A percentile compares a stretch with the other conserved stretches of the same genome.
Evolutionary conservation across 208 protist genomes (phyloP).

Genomic region (Leishmania amazonensis): DNA sequence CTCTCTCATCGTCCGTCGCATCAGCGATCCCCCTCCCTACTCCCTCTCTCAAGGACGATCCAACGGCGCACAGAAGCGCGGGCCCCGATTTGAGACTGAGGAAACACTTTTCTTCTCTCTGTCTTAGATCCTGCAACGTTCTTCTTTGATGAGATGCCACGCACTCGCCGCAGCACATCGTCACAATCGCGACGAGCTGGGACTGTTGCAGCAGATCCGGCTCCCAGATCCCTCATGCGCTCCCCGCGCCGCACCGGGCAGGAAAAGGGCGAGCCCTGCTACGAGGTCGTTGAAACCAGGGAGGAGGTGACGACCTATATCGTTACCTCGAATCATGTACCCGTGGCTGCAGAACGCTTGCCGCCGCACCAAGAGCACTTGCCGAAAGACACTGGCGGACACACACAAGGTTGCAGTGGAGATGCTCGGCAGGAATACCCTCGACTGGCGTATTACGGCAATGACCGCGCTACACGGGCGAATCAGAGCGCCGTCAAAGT

Average conservation of each 20-base stretch:
- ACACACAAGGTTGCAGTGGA: no score
- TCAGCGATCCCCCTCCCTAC: neutral
- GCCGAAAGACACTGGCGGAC: neutral
- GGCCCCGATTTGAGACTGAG: neutral
- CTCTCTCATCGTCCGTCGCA: neutral
- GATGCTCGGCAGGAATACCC: neutral
- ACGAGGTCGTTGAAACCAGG: conserved; percentile 15
- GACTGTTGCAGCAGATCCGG: neutral
- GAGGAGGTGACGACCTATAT: conserved; percentile 17
- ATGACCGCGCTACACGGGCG: neutral
- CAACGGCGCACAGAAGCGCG: neutral
- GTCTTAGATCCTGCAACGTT: neutral
- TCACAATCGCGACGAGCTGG: neutral
- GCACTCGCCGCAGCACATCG: neutral
- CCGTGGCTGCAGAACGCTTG: neutral
- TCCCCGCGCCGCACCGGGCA: neutral
- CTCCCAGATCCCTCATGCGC: neutral
- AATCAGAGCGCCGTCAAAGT: neutral
- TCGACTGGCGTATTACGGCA: conserved; percentile 11
- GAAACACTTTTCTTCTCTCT: neutral
- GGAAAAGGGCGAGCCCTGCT: conserved; percentile 10
- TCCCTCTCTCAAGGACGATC: neutral
- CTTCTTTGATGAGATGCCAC: neutral
- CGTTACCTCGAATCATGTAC: neutral
- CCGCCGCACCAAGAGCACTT: neutral